Base-by-base conservation (phyloP, 148 eudicot genomes). In the Silene uniflora region DNA sequence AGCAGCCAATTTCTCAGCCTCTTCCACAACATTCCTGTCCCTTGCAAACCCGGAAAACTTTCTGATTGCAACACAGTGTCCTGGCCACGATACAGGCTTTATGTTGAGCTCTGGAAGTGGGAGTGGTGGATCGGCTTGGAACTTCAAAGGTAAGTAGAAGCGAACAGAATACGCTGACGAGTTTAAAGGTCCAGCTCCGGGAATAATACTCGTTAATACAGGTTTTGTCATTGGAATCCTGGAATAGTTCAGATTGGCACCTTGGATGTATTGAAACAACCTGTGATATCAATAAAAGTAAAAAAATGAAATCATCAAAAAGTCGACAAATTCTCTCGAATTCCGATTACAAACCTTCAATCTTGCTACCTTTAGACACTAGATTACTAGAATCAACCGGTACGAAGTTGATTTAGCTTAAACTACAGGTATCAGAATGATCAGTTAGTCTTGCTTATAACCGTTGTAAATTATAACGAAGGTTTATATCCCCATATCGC, bases 221-320 rank as follows among this genome's bases (percentile, higher is more conserved):
- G 97, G 97, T 22, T 77, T 80, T 8, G 93, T 93, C 93, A 91
- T 88, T 11, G 84, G 81, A 74, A 93, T 78, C 42, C 93, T 73
- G 10, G 98, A 89, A 61, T 1, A 77, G 88, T 93, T 93, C 78
- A 93, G 73, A 71, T 93, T 93, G 75, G 98, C 98, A 29, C 98
- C 98, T 88, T 93, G 79, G 22, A 85, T 91, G 80, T 73, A 93
- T 71, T 93, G 93, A 82, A 93, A 93, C 59, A 91, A 78, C 88
- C 98, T 93, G 89, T 47, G 7, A 27, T 46, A 18, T 52, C 67
- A 22, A 42, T 0, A 17, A 25, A 44, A 52, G n/a, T 3, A 3
- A 44, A n/a, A 69, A 65, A 18, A 8, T 10, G 56, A 6, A 1
- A 10, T 18, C 6, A 12, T 73, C 55, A 74, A 59, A 79, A 69